Percentiles rank a stretch among this genome's conserved stretches.
Conservation (phyloP, 805 yeast genomes). For the Ogataea populi-albae region DNA sequence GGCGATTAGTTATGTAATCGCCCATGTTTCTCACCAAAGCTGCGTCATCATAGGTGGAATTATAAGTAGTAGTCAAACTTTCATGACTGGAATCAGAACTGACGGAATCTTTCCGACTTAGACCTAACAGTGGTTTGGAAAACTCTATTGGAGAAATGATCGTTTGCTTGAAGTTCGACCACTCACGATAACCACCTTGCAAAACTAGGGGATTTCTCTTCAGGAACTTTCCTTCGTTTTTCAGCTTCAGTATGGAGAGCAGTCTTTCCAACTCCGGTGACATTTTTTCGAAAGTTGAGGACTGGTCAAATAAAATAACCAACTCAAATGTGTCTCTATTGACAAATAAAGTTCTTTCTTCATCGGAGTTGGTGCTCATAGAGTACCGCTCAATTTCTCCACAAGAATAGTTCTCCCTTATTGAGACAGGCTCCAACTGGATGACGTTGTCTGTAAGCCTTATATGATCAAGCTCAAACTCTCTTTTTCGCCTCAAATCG, state of each 20-base stretch:
- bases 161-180: slow-evolving; percentile 37
- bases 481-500: slow-evolving; percentile 64
- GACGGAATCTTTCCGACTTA: slow-evolving; percentile 11
- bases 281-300: slow-evolving; percentile 25
- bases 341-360: slow-evolving; percentile 53
- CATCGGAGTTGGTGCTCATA: slow-evolving; percentile 51
- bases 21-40: slow-evolving; percentile 21
- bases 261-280: slow-evolving; percentile 31
- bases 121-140: slow-evolving; percentile 19
- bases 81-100: slow-evolving; percentile 13
- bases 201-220: slow-evolving; percentile 44
- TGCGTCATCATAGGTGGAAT: slow-evolving; percentile 17
- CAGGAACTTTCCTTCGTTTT: slow-evolving; percentile 35
- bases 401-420: slow-evolving; percentile 51
- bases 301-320: slow-evolving; percentile 61
- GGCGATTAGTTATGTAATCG: slow-evolving; percentile 18
- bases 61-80: slow-evolving; percentile 10
- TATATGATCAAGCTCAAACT: slow-evolving; percentile 64
- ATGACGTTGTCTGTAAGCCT: slow-evolving; percentile 50
- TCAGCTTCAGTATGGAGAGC: slow-evolving; percentile 35
- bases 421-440: slow-evolving; percentile 72
- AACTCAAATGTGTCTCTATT: slow-evolving; percentile 55
- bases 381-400: slow-evolving; percentile 65
- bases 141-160: slow-evolving; percentile 21
- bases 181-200: slow-evolving; percentile 63